Base-by-base conservation (phyloP, 2,329 filamentous ascomycete species). In the Onygenales sp. region DNA sequence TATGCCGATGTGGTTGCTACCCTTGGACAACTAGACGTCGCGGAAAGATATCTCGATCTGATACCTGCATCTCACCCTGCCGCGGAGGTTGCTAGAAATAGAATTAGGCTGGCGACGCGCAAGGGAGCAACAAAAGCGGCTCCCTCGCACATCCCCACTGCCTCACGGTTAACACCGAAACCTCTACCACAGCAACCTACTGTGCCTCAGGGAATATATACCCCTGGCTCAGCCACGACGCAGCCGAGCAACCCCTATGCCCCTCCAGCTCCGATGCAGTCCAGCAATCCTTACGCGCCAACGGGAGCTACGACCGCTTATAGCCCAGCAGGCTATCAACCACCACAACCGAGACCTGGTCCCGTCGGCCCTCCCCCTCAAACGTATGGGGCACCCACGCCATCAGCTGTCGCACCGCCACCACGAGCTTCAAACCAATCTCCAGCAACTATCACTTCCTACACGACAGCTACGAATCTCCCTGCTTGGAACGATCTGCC, bases 401-500 rank as follows among this genome's bases (percentile, higher is more conserved):
- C 65, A 59, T 59, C 68, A 65, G 57, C 63, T 65, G 67, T 80
- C 47, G 77, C 79, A 33, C 83, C 82, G 42, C 82, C 82, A 54
- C 83, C 84, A 51, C 82, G 86, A 57, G 83, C 81, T 56, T 77
- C 81, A 31, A 84, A 82, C 37, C 80, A 84, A n/a, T 85, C 87
- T 13, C 78, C 81, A 10, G 78, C 78, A 27, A 77, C 82, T 42
- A 84, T 89, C 21, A 82, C 88, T 14, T 82, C 87, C 8, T 71
- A 71, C 54, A 69, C 70, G 34, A 83, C 82, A 63, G 76, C 81
- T 54, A 85, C 84, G 64, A 85, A 86, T 58, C 84, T 85, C 58
- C 82, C 85, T 32, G 86, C 87, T 61, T 98, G 93, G 93, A 98
- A 98, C 62, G 93, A 98, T 69, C 86, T 94, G 50, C 93, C 93